Percentiles rank a stretch among this genome's conserved stretches.
phyloP scores from a whole-genome alignment of 2,329 filamentous ascomycete genomes.

The Aspergillus ustus region DNA sequence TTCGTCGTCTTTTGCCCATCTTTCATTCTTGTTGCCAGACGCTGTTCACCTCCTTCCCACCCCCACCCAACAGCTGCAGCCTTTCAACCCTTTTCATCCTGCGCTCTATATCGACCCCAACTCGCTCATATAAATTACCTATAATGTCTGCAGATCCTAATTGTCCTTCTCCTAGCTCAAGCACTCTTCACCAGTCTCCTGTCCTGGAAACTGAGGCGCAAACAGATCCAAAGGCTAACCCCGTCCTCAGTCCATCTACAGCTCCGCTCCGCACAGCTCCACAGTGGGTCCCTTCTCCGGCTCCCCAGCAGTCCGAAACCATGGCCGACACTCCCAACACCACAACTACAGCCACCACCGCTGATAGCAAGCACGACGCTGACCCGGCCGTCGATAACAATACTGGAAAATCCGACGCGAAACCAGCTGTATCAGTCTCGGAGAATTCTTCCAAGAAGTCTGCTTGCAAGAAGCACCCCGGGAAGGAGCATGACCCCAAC shows the following conservation, averaged over 20 bases:
- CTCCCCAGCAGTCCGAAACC: slow-evolving; percentile 13
- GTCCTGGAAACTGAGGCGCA: slow-evolving; percentile 23
- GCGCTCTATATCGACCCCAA: background rate
- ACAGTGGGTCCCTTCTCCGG: slow-evolving; percentile 24
- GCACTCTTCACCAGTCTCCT: slow-evolving; percentile 11
- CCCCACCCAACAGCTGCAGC: background rate
- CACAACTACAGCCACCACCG: slow-evolving; percentile 21
- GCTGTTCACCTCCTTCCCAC: background rate
- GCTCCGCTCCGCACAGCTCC: slow-evolving; percentile 29
- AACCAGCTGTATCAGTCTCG: slow-evolving; percentile 25
- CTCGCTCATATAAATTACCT: slow-evolving; percentile 7
- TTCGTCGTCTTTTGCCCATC: background rate
- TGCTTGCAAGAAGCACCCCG: slow-evolving; percentile 38
- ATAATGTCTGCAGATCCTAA: slow-evolving; percentile 21
- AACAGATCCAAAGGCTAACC: slow-evolving; percentile 28
- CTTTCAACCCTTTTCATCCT: background rate
- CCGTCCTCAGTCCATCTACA: background rate
- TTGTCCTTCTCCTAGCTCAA: slow-evolving; percentile 8
- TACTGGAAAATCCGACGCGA: slow-evolving; percentile 30
- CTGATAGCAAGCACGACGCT: slow-evolving; percentile 38
- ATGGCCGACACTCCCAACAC: slow-evolving; percentile 37
- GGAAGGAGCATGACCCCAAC: slow-evolving; percentile 27
- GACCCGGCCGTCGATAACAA: slow-evolving; percentile 34
- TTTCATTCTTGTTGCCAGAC: slow-evolving; percentile 5
- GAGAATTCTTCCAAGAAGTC: slow-evolving; percentile 34